Conservation (phyloP, 2,329 filamentous ascomycete genomes). For the Colletotrichum spinosum region DNA sequence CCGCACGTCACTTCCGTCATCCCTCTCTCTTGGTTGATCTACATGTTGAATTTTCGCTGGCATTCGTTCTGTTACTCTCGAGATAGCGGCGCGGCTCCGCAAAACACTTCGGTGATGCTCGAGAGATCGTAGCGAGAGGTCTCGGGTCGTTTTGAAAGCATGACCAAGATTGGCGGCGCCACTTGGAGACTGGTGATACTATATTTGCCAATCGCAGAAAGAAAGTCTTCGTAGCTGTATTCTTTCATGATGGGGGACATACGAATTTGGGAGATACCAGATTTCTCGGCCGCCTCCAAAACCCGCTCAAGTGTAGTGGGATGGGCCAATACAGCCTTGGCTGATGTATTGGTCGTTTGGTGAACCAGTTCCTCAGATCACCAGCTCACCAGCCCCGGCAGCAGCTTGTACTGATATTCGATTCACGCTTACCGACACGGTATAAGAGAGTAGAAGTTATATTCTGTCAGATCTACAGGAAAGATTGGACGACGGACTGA, state of each 20-base stretch:
- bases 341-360: conserved; percentile 62
- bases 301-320: conserved; percentile 57
- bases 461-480: too few relatives aligned
- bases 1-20: conserved; percentile 67
- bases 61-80: conserved; percentile 58
- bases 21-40: conserved; percentile 67
- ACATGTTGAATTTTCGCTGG: conserved; percentile 52
- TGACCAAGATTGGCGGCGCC: conserved; percentile 69
- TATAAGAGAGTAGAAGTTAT: conserved; percentile 47
- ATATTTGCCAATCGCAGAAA: conserved; percentile 61
- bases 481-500: too few relatives aligned
- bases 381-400: conserved; percentile 9
- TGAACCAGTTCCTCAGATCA: conserved; percentile 58
- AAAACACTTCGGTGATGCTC: conserved; percentile 58
- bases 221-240: conserved; percentile 65
- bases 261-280: conserved; percentile 51
- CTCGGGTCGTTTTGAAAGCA: conserved; percentile 68
- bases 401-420: background rate
- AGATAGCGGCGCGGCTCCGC: conserved; percentile 65
- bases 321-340: conserved; percentile 62
- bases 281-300: conserved; percentile 55
- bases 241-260: conserved; percentile 68
- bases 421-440: conserved; percentile 53
- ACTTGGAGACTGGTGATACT: conserved; percentile 64
- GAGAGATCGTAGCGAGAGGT: conserved; percentile 64